Evolutionary conservation across 192 early-diverging fungal genomes (phyloP), one percentile per base, ranked within the genome.

Genomic region (Chytriomyces confervae): DNA sequence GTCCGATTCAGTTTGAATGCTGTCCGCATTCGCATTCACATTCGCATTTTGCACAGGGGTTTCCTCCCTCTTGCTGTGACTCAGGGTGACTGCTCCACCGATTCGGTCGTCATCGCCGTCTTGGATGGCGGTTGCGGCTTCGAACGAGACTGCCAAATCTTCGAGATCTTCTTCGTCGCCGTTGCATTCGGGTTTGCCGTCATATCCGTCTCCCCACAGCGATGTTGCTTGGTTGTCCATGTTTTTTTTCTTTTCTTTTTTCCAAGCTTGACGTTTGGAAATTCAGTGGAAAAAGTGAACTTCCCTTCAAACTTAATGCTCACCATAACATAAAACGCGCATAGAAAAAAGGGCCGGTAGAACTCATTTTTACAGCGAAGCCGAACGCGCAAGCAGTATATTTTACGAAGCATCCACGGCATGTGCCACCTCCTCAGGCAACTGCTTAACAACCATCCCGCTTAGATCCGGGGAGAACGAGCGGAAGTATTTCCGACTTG

Each of bases 91-190:
- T 29, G 44, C 79, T 23, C 16, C 18, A 66, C 36, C 45, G 63
- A 5, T 74, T 23, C 9, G 49, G 57, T 73, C 79, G 36, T 51
- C 46, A 51, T 72, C 78, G n/a, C 4, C 43, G 50, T 48, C 8
- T 61, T 61, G 44, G 13, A 24, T 27, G 3, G 11, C 23, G 29
- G 43, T 9, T 11, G 24, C 11, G 10, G 57, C 61, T 8, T 74
- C 72, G 72, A 74, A 63, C 11, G 60, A 7, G 57, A 62, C 10
- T 57, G 70, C 72, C 64, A 84, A 64, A 68, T 81, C 83, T 66
- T 84, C 82, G 67, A 81, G 73, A 43, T 84, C 82, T 20, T 82
- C 76, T 9, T 63, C 44, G 36, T 23, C n/a, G 48, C 24, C 69
- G 27, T 70, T 29, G 13, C 43, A 47, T 43, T 48, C 8, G n/a